Percentiles rank a stretch among this genome's conserved stretches.
phyloP scores from a whole-genome alignment of 2,329 filamentous ascomycete genomes.

The Aureobasidium sp. region DNA sequence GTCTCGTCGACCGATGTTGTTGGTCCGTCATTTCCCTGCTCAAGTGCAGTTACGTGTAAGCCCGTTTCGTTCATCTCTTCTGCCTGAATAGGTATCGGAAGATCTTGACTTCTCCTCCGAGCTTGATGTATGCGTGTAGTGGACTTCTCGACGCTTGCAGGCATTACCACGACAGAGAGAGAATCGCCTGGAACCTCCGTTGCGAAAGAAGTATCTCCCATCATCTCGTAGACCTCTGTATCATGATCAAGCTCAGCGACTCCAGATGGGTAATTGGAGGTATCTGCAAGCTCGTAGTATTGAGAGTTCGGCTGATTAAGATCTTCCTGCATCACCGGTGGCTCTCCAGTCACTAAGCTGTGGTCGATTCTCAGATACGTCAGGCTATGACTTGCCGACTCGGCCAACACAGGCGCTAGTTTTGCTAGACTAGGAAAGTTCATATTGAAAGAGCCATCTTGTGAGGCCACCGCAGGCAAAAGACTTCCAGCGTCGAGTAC shows the following conservation, averaged over 20 bases:
- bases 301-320: slow-evolving; percentile 20
- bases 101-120: slow-evolving; percentile 16
- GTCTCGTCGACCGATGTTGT: background rate
- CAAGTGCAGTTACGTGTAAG: background rate
- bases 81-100: slow-evolving; percentile 28
- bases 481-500: slow-evolving; percentile 51
- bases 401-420: slow-evolving; percentile 45
- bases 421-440: slow-evolving; percentile 46
- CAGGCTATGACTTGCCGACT: slow-evolving; percentile 41
- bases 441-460: slow-evolving; percentile 23
- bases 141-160: slow-evolving; percentile 30
- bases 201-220: slow-evolving; percentile 24
- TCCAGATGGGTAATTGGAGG: slow-evolving; percentile 20
- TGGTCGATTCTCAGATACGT: slow-evolving; percentile 52
- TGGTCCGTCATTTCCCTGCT: background rate
- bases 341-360: slow-evolving; percentile 45
- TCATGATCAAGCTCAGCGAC: background rate
- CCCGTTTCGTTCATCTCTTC: slow-evolving; percentile 13
- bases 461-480: slow-evolving; percentile 25
- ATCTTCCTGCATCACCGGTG: slow-evolving; percentile 21
- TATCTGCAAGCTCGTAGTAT: slow-evolving; percentile 26
- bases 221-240: slow-evolving; percentile 30
- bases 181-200: slow-evolving; percentile 4
- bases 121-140: background rate
- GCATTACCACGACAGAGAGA: slow-evolving; percentile 28